Base-by-base conservation (phyloP, 331 rosid species). In the Erythrophleum ivorense region DNA sequence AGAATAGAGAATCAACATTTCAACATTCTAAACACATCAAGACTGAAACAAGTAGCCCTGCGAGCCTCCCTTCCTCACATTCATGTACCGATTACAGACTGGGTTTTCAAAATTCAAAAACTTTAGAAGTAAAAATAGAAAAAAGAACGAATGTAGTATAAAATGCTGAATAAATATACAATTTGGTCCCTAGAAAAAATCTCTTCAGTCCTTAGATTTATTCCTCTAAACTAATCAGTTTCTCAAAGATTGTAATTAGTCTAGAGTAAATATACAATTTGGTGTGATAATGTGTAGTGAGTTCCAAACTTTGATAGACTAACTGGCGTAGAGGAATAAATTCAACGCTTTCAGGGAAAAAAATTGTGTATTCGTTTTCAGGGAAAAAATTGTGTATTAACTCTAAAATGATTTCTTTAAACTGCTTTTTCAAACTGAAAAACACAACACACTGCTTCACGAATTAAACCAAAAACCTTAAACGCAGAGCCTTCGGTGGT, bases 401-500 rank as follows among this genome's bases (percentile, higher is more conserved):
- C 71, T 34, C 13, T 5, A 33, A 33, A 63, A 16, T 38, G 16
- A 6, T 45, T 45, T 38, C 19, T 68, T 19, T 21, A 18, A 31
- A 55, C 59, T 36, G 41, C 31, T n/a, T 16, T 21, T 74, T 11
- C 60, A 78, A 59, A 41, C 34, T 41, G 24, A 2, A n/a, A 49
- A 15, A 18, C 4, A 46, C 15, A 33, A 40, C 6, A 63, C 45
- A 18, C 21, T 1, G 4, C 12, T 34, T 50, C 60, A 36, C 24
- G 60, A 67, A 73, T 16, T 52, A 41, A 64, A 11, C 54, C 18
- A 15, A 2, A 62, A 83, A 95, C 99, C 99, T 96, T 93, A 88
- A 89, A 96, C 33, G 98, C 98, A 60, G 98, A 96, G 60, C 81
- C 91, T 90, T 96, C 99, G 59, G 99, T 96, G 78, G 99, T 89